These are phyloP conservation scores for Fraxinus latifolia DNA, from an alignment of 305 asterid species.

Conservation along the genomic window DNA sequence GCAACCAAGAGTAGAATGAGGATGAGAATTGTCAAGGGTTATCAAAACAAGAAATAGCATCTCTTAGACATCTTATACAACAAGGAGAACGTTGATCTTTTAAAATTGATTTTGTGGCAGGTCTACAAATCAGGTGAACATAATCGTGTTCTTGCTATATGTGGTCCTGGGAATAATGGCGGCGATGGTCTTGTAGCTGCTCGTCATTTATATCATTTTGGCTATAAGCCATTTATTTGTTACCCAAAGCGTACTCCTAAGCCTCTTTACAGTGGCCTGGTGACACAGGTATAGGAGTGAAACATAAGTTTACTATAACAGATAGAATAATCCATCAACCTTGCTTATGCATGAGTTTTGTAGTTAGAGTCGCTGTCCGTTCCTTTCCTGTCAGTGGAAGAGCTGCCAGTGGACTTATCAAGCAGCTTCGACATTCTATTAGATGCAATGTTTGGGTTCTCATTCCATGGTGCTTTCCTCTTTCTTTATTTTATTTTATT, in stretches of 20 bases:
- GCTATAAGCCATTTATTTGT: conserved; percentile 72
- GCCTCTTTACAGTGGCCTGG: conserved; percentile 70
- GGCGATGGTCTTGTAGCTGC: conserved; percentile 98
- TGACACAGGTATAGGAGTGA: conserved; percentile 64
- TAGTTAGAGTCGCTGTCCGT: conserved; percentile 78
- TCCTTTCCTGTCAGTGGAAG: conserved; percentile 80
- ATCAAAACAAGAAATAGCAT: background rate
- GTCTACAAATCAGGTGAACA: conserved; percentile 60
- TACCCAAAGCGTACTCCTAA: conserved; percentile 80
- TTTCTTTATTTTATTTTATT: background rate
- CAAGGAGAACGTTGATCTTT: background rate
- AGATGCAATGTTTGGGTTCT: conserved; percentile 94
- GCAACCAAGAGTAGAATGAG: background rate
- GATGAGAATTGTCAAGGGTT: background rate
- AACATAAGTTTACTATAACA: conserved; percentile 4
- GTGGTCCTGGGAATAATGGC: conserved; percentile 96
- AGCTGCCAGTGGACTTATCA: conserved; percentile 62
- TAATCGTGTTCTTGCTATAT: conserved; percentile 73
- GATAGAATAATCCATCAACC: conserved; percentile 15
- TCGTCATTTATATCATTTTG: conserved; percentile 89
- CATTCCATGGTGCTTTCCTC: conserved; percentile 75
- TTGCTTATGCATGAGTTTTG: conserved; percentile 40
- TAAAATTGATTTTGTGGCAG: conserved; percentile 34
- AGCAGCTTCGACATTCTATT: conserved; percentile 66
- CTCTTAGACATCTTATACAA: background rate